phyloP scores from a whole-genome alignment of 257 asterid genomes.

The Forsythia viridissima region DNA sequence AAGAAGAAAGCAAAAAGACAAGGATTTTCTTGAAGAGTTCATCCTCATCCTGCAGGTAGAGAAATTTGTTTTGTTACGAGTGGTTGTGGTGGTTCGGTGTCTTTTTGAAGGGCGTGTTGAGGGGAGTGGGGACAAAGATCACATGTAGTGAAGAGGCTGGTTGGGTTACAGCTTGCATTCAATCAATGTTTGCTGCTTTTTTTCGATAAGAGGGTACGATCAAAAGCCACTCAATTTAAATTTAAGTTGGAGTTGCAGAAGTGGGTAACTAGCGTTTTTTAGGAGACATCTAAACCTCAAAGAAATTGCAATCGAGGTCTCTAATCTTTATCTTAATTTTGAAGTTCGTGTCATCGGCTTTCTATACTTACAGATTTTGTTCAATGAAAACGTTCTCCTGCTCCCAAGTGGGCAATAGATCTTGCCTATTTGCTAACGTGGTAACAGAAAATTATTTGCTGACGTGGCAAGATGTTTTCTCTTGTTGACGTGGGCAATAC shows the following conservation, averaged over 20 bases:
- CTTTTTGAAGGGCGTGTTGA: background rate
- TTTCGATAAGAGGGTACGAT: background rate
- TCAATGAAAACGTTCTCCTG: too few relatives aligned
- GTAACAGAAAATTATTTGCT: too few relatives aligned
- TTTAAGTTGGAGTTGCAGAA: background rate
- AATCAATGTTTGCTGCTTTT: background rate
- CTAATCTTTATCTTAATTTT: background rate
- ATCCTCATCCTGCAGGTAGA: too few relatives aligned
- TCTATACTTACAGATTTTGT: too few relatives aligned
- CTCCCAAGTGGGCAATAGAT: too few relatives aligned
- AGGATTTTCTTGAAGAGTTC: conserved; percentile 29
- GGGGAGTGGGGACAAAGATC: background rate
- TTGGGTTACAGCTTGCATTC: background rate
- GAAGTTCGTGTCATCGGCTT: too few relatives aligned
- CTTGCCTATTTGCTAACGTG: too few relatives aligned
- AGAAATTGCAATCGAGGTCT: background rate
- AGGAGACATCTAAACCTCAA: background rate
- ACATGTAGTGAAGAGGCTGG: background rate
- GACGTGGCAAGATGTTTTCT: too few relatives aligned
- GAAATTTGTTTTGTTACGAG: background rate
- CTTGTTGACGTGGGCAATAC: too few relatives aligned
- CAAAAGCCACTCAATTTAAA: background rate
- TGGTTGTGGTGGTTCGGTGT: background rate
- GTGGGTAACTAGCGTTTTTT: background rate
- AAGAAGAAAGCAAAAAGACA: conserved; percentile 23